A percentile compares a stretch with the other conserved stretches of the same genome.
phyloP scores from a whole-genome alignment of 2,329 filamentous ascomycete genomes.

The Monilinia fructigena region DNA sequence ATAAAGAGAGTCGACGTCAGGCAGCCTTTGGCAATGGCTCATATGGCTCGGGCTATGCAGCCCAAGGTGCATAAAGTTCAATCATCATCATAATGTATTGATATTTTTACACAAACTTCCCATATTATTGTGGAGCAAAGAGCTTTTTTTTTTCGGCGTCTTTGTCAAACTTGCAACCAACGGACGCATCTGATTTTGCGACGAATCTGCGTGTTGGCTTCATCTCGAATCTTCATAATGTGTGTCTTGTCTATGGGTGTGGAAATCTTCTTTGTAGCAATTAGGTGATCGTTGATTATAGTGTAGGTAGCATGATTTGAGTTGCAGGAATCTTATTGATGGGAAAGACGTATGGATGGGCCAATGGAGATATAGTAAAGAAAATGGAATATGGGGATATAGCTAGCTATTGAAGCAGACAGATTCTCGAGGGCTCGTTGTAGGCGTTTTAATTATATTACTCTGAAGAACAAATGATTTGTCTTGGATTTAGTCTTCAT shows the following conservation, averaged over 20 bases:
- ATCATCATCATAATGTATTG: slow-evolving; percentile 5
- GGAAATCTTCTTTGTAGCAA: slow-evolving; percentile 14
- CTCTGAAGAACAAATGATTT: neutral
- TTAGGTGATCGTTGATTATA: neutral
- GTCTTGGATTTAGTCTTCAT: neutral
- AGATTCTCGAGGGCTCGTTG: neutral
- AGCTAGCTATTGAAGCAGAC: slow-evolving; percentile 9
- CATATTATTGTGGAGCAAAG: slow-evolving; percentile 11
- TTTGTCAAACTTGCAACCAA: slow-evolving; percentile 11
- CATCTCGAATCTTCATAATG: neutral
- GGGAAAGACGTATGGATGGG: neutral
- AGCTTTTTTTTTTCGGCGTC: slow-evolving; percentile 13
- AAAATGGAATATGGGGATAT: slow-evolving; percentile 16
- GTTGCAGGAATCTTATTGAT: neutral
- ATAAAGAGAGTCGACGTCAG: slow-evolving; percentile 53
- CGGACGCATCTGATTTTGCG: neutral
- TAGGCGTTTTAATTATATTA: slow-evolving; percentile 2
- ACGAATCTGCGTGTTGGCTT: slow-evolving; percentile 5
- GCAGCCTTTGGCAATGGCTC: slow-evolving; percentile 49
- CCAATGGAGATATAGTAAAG: slow-evolving; percentile 3
- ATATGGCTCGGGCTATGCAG: slow-evolving; percentile 31
- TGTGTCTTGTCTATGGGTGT: slow-evolving; percentile 2
- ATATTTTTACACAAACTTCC: slow-evolving; percentile 14
- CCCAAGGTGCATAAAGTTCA: slow-evolving; percentile 6
- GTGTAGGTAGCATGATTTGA: slow-evolving; percentile 9